These are phyloP conservation scores for Endoconidiophora polonica DNA, from an alignment of 2,329 filamentous ascomycete genomes.

Conservation along the genomic window DNA sequence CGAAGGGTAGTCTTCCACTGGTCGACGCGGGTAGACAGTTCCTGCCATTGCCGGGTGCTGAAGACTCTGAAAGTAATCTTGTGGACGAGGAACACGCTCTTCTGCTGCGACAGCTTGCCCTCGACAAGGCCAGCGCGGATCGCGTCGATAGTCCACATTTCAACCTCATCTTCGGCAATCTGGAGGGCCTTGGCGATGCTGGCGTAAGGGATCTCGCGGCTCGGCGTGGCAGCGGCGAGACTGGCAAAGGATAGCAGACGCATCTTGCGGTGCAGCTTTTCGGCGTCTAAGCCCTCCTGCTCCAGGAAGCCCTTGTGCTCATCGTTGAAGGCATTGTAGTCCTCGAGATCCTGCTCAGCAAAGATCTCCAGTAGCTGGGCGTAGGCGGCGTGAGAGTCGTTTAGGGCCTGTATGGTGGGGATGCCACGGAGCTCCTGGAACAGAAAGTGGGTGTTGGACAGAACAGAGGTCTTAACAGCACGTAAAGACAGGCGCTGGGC, in stretches of 20 bases:
- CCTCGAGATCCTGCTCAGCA: constrained; percentile 81
- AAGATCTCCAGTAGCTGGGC: constrained; percentile 93
- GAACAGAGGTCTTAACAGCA: constrained; percentile 36
- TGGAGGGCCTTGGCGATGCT: constrained; percentile 73
- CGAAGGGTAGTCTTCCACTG: constrained; percentile 75
- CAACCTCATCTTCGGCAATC: constrained; percentile 68
- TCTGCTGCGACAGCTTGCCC: constrained; percentile 87
- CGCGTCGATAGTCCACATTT: constrained; percentile 98
- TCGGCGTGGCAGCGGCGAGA: constrained; percentile 66
- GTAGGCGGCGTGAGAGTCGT: constrained; percentile 67
- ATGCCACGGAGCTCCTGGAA: constrained; percentile 72
- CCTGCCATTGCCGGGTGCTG: constrained; percentile 93
- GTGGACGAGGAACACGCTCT: constrained; percentile 87
- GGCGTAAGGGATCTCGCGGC: constrained; percentile 75
- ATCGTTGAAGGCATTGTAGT: constrained; percentile 89
- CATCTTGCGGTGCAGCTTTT: constrained; percentile 81
- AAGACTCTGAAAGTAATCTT: constrained; percentile 93
- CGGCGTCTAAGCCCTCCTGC: constrained; percentile 53
- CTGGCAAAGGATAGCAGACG: constrained; percentile 85
- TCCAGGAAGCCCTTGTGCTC: constrained; percentile 78
- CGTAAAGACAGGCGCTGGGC: constrained; percentile 43
- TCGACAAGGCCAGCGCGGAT: constrained; percentile 92
- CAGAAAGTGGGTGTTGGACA: constrained; percentile 42
- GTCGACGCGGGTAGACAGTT: constrained; percentile 78
- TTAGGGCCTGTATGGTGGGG: constrained; percentile 69